phyloP scores from a whole-genome alignment of 805 yeast genomes.

The Vanderwaltozyma tropicalis region DNA sequence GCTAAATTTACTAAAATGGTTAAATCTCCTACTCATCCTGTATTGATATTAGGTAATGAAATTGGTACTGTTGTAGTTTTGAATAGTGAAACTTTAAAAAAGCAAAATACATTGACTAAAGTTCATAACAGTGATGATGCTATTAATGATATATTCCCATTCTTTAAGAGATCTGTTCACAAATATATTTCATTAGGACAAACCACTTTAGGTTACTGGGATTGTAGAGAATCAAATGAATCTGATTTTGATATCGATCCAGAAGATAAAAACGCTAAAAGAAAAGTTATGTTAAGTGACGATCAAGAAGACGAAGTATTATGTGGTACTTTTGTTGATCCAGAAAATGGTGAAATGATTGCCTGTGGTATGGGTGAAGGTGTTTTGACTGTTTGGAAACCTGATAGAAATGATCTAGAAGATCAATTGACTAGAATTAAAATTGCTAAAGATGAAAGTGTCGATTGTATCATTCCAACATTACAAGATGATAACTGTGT shows the following conservation, averaged over 20 bases:
- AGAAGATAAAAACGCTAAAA: constrained; percentile 25
- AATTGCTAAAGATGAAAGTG: constrained; percentile 56
- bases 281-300: constrained; percentile 56
- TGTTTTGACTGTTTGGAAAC: constrained; percentile 76
- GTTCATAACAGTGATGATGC: constrained; percentile 74
- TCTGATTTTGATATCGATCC: constrained; percentile 10
- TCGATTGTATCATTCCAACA: constrained; percentile 56
- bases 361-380: constrained; percentile 91
- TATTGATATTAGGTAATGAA: constrained; percentile 55
- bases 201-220: constrained; percentile 69
- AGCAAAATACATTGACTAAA: constrained; percentile 38
- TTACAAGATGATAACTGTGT: constrained; percentile 39
- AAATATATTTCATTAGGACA: constrained; percentile 75
- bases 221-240: constrained; percentile 46
- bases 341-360: constrained; percentile 49
- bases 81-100: constrained; percentile 45
- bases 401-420: constrained; percentile 50
- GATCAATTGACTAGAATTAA: constrained; percentile 77
- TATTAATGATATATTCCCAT: constrained; percentile 60
- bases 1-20: constrained; percentile 28
- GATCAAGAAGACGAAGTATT: constrained; percentile 92
- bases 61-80: constrained; percentile 54
- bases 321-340: constrained; percentile 58
- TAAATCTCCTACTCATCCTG: constrained; percentile 28
- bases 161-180: constrained; percentile 57